Base-by-base conservation (phyloP, 116 monocot genomes). In the Iris pallida region DNA sequence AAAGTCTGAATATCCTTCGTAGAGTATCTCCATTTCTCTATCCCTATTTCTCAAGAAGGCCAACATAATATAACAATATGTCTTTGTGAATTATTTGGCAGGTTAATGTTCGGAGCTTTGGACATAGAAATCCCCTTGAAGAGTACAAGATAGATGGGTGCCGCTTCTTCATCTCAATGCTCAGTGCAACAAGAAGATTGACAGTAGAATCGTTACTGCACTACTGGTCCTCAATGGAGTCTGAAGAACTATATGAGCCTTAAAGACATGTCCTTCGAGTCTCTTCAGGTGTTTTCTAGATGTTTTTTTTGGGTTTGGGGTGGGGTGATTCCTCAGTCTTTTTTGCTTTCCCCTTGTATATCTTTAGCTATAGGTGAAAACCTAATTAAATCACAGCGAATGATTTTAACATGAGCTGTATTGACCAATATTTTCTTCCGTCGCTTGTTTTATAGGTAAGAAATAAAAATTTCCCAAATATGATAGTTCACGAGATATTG, bases 61-160 rank as follows among this genome's bases (percentile, higher is more conserved):
- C 54, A 43, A 42, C 14, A 47, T 67, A 30, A 19, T 42, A 15
- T 40, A 59, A 49, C 42, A 4, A 30, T 7, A 47, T 5, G 19
- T 20, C 30, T 52, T 60, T 59, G 11, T 44, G 8, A 49, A 16
- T 6, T 75, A 51, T 16, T 7, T 67, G 16, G 43, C 58, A 75
- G 75, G 75, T 75, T 44, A 75, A 75, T 19, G 67, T 75, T 13
- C 59, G 75, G 59, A 75, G 75, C 67, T 75, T 75, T 66, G 75
- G 75, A 4, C 75, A 75, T 41, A 59, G 75, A 75, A 75, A 75
- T 68, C 75, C 75, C 43, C 75, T 75, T 4, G 75, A 75, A 53
- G 75, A 75, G 68, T 75, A 75, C 75, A 75, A 75, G 42, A 75
- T 75, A 75, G 75, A 75, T 53, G 75, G 75, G 13, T 75, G 75